Percentiles rank a stretch among this genome's conserved stretches.
Conservation (phyloP, 352 stramenopile species). For the Hyaloperonospora brassicae region DNA sequence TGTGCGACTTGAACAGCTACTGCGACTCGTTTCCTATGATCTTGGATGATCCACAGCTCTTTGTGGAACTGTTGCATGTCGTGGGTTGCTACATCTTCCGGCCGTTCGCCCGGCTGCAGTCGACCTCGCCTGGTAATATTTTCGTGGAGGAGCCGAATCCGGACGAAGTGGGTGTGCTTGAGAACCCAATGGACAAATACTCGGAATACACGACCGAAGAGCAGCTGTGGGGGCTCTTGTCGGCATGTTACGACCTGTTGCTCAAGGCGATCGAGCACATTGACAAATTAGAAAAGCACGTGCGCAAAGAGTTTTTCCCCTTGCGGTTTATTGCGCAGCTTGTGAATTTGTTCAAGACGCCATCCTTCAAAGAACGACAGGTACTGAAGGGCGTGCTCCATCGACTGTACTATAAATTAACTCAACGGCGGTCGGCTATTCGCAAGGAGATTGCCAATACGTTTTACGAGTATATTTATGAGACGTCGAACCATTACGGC, state of each 20-base stretch:
- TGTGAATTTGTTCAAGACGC: slow-evolving; percentile 80
- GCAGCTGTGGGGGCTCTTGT: slow-evolving; percentile 74
- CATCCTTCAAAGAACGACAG: slow-evolving; percentile 82
- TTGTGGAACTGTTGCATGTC: slow-evolving; percentile 70
- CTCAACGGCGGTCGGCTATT: slow-evolving; percentile 79
- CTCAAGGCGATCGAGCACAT: slow-evolving; percentile 84
- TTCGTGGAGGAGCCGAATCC: slow-evolving; percentile 76
- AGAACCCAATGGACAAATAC: slow-evolving; percentile 79
- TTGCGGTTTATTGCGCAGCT: slow-evolving; percentile 75
- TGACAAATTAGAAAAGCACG: slow-evolving; percentile 83
- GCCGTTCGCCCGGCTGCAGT: slow-evolving; percentile 47
- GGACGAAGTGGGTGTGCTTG: slow-evolving; percentile 43
- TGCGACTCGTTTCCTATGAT: slow-evolving; percentile 79
- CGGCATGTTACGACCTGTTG: slow-evolving; percentile 72
- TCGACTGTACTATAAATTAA: slow-evolving; percentile 87
- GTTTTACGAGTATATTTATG: slow-evolving; percentile 91
- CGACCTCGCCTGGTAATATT: slow-evolving; percentile 57
- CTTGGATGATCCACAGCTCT: slow-evolving; percentile 71
- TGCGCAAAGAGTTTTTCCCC: slow-evolving; percentile 80
- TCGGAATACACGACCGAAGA: slow-evolving; percentile 79
- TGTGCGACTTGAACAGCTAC: slow-evolving; percentile 82
- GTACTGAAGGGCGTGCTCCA: slow-evolving; percentile 82
- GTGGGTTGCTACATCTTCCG: slow-evolving; percentile 81
- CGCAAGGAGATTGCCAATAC: slow-evolving; percentile 82
- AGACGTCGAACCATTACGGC: slow-evolving; percentile 83